Evolutionary conservation across 768 basidiomycete genomes (phyloP).

Genomic region (Lentinus brumalis): DNA sequence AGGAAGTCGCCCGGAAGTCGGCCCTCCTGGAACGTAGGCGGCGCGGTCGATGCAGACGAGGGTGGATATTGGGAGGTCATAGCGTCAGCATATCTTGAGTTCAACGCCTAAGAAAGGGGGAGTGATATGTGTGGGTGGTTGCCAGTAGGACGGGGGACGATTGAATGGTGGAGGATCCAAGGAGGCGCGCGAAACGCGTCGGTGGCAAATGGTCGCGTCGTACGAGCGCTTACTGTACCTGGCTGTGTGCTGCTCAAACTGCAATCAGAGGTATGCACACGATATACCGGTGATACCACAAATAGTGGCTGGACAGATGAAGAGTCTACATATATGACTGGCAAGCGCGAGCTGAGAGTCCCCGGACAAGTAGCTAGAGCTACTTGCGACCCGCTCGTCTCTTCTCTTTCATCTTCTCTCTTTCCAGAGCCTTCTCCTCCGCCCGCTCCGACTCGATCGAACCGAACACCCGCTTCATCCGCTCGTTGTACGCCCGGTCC

Average conservation of each 20-base stretch:
- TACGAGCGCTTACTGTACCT: not conserved
- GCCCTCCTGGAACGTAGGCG: constrained; percentile 25
- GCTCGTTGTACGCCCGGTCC: constrained; percentile 76
- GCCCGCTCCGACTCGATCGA: constrained; percentile 86
- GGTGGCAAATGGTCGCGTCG: not conserved
- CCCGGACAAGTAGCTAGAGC: not conserved
- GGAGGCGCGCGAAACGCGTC: not conserved
- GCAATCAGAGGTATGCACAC: not conserved
- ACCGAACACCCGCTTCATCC: constrained; percentile 81
- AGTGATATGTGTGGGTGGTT: not conserved
- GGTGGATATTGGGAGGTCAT: constrained; percentile 18
- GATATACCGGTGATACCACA: not conserved
- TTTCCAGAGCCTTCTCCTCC: constrained; percentile 91
- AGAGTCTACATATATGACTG: no score
- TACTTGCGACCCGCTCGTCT: constrained; percentile 76
- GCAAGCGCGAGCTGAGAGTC: no score
- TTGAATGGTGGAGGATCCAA: not conserved
- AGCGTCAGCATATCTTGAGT: not conserved
- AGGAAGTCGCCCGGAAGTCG: constrained; percentile 18
- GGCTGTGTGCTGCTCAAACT: not conserved
- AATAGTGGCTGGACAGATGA: not conserved
- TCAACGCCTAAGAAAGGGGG: not conserved
- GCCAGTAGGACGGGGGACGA: not conserved
- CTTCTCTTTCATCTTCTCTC: constrained; percentile 78
- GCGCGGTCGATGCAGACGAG: constrained; percentile 10